Evolutionary conservation across 441 rosid genomes (phyloP).

Genomic region (Theobroma grandiflorum): DNA sequence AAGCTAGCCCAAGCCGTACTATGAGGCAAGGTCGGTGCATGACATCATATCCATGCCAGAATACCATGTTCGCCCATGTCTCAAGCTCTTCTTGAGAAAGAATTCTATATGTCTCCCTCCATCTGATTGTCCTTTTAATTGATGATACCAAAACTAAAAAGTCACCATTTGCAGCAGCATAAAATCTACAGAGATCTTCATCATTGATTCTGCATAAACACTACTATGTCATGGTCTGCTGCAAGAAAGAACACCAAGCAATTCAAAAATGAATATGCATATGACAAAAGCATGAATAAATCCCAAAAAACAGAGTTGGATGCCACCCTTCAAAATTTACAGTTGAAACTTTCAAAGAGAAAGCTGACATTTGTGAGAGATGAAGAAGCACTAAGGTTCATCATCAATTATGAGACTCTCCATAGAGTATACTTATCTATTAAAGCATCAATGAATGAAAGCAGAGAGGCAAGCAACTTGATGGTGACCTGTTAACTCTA

Average conservation of each 20-base stretch:
- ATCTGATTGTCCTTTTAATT: conserved; percentile 81
- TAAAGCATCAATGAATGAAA: background rate
- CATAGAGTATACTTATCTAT: background rate
- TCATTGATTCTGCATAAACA: conserved; percentile 78
- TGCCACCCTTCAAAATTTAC: background rate
- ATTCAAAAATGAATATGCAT: conserved; percentile 27
- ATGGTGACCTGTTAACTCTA: background rate
- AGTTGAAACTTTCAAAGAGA: background rate
- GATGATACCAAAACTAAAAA: conserved; percentile 69
- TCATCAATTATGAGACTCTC: conserved; percentile 3
- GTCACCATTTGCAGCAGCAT: conserved; percentile 79
- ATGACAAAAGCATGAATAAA: conserved; percentile 20
- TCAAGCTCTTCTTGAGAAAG: conserved; percentile 85
- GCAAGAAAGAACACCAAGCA: conserved; percentile 34
- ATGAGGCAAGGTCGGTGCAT: conserved; percentile 84
- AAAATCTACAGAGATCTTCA: conserved; percentile 80
- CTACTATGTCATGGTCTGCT: conserved; percentile 41
- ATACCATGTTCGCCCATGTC: conserved; percentile 79
- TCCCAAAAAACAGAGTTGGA: background rate
- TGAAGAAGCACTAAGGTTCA: background rate
- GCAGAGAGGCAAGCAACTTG: background rate
- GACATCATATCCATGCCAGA: conserved; percentile 95
- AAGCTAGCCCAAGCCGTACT: conserved; percentile 87
- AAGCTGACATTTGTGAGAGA: too few species aligned
- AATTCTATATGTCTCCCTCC: conserved; percentile 89